Evolutionary conservation across 2,329 filamentous ascomycete genomes (phyloP).

Genomic region (Fusarium oligoseptatum): DNA sequence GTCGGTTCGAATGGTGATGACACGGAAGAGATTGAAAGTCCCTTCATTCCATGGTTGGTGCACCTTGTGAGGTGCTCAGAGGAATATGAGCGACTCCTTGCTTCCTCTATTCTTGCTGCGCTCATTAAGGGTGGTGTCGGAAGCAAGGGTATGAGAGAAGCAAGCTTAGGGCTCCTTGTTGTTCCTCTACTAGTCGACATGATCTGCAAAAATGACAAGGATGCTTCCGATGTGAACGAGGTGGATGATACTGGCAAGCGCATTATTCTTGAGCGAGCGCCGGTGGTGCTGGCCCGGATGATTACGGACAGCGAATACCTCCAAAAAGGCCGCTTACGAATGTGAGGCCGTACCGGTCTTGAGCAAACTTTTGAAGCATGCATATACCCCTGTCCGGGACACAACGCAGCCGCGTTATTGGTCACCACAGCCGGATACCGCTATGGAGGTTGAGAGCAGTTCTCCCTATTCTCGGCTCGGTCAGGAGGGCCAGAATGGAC

Average conservation of each 20-base stretch:
- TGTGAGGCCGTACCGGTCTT: constrained; percentile 62
- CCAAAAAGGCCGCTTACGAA: constrained; percentile 85
- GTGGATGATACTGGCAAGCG: constrained; percentile 53
- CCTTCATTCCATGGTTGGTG: constrained; percentile 81
- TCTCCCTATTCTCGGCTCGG: constrained; percentile 66
- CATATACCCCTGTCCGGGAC: constrained; percentile 61
- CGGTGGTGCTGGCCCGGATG: constrained; percentile 81
- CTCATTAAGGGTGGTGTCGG: constrained; percentile 78
- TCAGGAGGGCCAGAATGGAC: constrained; percentile 69
- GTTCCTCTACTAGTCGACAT: constrained; percentile 78
- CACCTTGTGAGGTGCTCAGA: constrained; percentile 69
- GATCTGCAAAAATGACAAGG: constrained; percentile 63
- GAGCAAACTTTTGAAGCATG: constrained; percentile 63
- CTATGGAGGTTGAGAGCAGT: constrained; percentile 51
- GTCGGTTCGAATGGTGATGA: constrained; percentile 51
- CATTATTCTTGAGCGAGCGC: constrained; percentile 75
- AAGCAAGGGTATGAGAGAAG: constrained; percentile 70
- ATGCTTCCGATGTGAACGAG: constrained; percentile 55
- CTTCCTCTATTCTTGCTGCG: constrained; percentile 76
- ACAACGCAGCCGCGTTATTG: constrained; percentile 52
- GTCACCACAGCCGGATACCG: constrained; percentile 54
- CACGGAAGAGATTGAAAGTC: constrained; percentile 74
- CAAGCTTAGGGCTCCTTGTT: constrained; percentile 74
- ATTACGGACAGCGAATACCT: constrained; percentile 83
- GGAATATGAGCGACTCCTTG: constrained; percentile 74